Evolutionary conservation across 148 eudicot genomes (phyloP).

Genomic region (Amaranthus palmeri): DNA sequence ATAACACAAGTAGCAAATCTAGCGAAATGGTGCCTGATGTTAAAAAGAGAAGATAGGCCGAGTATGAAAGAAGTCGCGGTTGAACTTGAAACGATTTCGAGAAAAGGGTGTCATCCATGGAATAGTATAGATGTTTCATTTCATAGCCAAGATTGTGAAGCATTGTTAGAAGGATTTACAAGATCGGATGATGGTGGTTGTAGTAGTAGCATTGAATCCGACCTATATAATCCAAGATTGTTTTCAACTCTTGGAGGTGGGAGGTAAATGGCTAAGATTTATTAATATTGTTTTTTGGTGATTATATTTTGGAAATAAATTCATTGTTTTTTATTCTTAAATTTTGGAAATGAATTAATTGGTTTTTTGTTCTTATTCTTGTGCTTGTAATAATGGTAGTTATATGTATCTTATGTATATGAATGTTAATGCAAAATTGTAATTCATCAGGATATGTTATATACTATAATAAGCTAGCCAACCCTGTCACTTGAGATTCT

Average conservation of each 20-base stretch:
- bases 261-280: not conserved
- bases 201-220: constrained; percentile 1
- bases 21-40: constrained; percentile 1
- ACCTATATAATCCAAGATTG: not conserved
- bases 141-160: not conserved
- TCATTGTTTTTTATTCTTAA: too few species aligned
- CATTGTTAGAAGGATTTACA: not conserved
- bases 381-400: too few species aligned
- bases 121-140: too few species aligned
- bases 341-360: too few species aligned
- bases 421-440: too few species aligned
- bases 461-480: too few species aligned
- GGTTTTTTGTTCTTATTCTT: too few species aligned
- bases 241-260: not conserved
- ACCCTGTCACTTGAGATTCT: too few species aligned
- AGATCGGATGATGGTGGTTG: not conserved
- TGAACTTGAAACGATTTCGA: constrained; percentile 2
- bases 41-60: constrained; percentile 14
- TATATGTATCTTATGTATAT: too few species aligned
- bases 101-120: constrained; percentile 5
- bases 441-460: too few species aligned
- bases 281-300: too few species aligned
- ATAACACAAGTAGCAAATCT: constrained; percentile 14
- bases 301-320: too few species aligned
- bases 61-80: constrained; percentile 14